Evolutionary conservation across 176 grass and related monocot species (phyloP), one percentile per base, ranked within the genome.

Genomic region (Aegilops umbellulata): DNA sequence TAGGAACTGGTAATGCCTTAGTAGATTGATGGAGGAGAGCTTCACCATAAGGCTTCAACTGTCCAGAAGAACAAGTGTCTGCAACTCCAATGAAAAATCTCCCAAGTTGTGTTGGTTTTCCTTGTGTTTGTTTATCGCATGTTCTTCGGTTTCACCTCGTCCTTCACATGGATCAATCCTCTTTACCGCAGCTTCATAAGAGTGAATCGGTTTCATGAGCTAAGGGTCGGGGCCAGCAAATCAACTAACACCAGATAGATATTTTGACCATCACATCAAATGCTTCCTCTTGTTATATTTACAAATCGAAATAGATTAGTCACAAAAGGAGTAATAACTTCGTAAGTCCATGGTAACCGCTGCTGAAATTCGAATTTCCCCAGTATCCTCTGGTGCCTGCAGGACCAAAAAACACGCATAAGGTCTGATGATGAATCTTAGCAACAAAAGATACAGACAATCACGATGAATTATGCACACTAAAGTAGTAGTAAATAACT

Each of bases 381-480:
- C 36, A 3, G 15, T 79, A 35, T 80, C 22, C 25, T 10, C 25
- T 16, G 74, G 58, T 46, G 6, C 67, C 46, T 80, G 61, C n/a
- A 76, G 80, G 12, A 29, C 20, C 41, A 78, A 30, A 38, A 35
- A 82, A 66, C 23, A 6, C 2, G 22, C 14, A 60, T 66, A 58
- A 74, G 77, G 41, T 86, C 62, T 7, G 7, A n/a, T 49, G 32
- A 65, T 49, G 25, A 72, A 84, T 49, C 60, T 36, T 74, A 24
- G 0, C 20, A 47, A 27, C 38, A 60, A 23, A 85, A 65, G 13
- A 41, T 65, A 8, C 19, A 73, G 23, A 41, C 10, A 79, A 68
- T 82, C 41, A 34, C 27, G 29, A 71, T 53, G 78, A 82, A 79
- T 76, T 55, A 65, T 69, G 74, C 66, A 42, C 65, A 53, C 49